Evolutionary conservation across 1,284 basidiomycete genomes (phyloP).

Genomic region (Chiua sp.): DNA sequence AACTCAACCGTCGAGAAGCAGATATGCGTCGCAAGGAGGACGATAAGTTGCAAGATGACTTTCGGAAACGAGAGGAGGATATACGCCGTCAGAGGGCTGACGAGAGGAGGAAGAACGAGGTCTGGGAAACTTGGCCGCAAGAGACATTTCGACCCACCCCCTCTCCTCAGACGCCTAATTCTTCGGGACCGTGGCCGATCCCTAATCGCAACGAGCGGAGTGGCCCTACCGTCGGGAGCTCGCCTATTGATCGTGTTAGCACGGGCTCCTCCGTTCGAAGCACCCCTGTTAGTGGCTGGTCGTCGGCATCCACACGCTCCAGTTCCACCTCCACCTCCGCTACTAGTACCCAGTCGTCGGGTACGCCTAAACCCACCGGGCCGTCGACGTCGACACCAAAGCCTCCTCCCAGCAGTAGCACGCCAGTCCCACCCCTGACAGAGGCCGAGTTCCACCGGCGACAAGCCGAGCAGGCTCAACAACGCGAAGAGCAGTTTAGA

Average conservation of each 20-base stretch:
- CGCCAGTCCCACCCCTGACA: constrained; percentile 34
- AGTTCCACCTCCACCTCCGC: constrained; percentile 41
- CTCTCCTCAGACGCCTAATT: constrained; percentile 30
- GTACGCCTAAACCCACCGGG: constrained; percentile 35
- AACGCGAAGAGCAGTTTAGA: constrained; percentile 64
- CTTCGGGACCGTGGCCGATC: constrained; percentile 39
- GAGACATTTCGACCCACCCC: constrained; percentile 32
- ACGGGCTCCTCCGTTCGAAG: constrained; percentile 33
- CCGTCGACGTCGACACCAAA: constrained; percentile 30
- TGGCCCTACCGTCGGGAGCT: constrained; percentile 24
- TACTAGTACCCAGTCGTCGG: constrained; percentile 36
- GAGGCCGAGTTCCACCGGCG: constrained; percentile 60
- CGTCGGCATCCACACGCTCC: constrained; percentile 38
- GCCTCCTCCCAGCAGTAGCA: constrained; percentile 12
- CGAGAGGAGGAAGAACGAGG: constrained; percentile 45
- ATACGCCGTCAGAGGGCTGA: constrained; percentile 47
- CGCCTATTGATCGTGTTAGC: constrained; percentile 34
- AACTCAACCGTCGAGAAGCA: constrained; percentile 38
- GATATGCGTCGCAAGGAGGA: constrained; percentile 36
- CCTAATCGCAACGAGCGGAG: constrained; percentile 33
- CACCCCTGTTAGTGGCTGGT: constrained; percentile 30
- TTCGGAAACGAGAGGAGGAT: constrained; percentile 52
- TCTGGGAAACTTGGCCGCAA: constrained; percentile 34
- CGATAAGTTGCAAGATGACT: constrained; percentile 38
- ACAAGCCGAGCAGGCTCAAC: constrained; percentile 58